These are phyloP conservation scores for Cystobasidium tubakii DNA, from an alignment of 768 basidiomycete species.

Conservation along the genomic window DNA sequence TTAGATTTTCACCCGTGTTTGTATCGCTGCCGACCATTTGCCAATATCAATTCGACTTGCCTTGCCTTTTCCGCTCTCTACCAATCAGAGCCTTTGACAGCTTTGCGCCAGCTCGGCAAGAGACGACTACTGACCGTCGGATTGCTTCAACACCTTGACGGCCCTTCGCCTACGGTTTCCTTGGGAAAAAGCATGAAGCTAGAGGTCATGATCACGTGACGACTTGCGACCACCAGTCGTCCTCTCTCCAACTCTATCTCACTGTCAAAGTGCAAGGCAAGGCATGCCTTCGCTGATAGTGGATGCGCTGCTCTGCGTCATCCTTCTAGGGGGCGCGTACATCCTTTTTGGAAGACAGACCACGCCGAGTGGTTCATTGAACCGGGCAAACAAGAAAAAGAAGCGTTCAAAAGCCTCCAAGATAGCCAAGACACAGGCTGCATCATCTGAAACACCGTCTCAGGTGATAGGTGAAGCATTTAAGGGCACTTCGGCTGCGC, in stretches of 20 bases:
- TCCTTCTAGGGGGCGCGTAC: background rate
- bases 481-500: background rate
- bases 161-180: too few relatives aligned
- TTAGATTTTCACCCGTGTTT: too few relatives aligned
- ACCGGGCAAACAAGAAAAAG: background rate
- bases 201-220: too few relatives aligned
- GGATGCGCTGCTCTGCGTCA: background rate
- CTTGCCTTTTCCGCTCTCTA: too few relatives aligned
- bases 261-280: background rate
- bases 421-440: background rate
- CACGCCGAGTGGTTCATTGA: background rate
- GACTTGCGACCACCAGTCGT: too few relatives aligned
- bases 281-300: background rate
- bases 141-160: too few relatives aligned
- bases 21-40: too few relatives aligned
- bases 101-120: too few relatives aligned
- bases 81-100: too few relatives aligned
- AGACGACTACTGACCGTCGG: too few relatives aligned
- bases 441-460: background rate
- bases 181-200: too few relatives aligned
- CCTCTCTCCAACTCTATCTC: background rate
- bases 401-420: constrained; percentile 9
- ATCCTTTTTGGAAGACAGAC: background rate
- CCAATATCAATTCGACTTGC: too few relatives aligned
- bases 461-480: background rate